Conservation (phyloP, 768 basidiomycete genomes). For the Boletus patriciae region DNA sequence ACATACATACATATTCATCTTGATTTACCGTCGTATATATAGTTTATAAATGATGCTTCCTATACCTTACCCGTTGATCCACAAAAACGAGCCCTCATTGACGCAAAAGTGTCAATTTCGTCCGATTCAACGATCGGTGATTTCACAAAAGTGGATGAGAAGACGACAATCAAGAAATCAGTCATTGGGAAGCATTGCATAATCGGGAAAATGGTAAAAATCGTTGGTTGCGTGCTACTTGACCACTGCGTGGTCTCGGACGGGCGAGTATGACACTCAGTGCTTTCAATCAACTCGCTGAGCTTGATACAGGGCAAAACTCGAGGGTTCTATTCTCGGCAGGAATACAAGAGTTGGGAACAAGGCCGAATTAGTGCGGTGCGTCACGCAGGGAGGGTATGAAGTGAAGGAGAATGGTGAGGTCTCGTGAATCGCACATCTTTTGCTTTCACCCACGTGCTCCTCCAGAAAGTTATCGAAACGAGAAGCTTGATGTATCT, state of each 20-base stretch:
- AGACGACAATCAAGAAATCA: constrained; percentile 75
- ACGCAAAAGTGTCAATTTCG: constrained; percentile 81
- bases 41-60: constrained; percentile 51
- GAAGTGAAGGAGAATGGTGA: constrained; percentile 66
- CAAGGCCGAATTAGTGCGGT: constrained; percentile 66
- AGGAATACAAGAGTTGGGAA: constrained; percentile 69
- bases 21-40: constrained; percentile 15
- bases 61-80: constrained; percentile 60
- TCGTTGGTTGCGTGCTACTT: constrained; percentile 77
- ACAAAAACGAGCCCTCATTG: constrained; percentile 66
- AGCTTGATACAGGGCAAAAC: constrained; percentile 54
- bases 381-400: constrained; percentile 76
- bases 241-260: constrained; percentile 90
- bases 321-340: constrained; percentile 76
- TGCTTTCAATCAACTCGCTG: neutral
- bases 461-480: constrained; percentile 49
- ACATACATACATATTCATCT: neutral
- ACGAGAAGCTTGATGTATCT: constrained; percentile 56
- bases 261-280: constrained; percentile 48
- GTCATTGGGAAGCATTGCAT: constrained; percentile 81
- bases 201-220: constrained; percentile 82
- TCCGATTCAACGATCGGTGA: constrained; percentile 78
- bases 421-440: constrained; percentile 6
- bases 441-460: neutral
- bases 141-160: constrained; percentile 80